phyloP scores from a whole-genome alignment of 2,329 filamentous ascomycete species.

The Fusarium scirpi region DNA sequence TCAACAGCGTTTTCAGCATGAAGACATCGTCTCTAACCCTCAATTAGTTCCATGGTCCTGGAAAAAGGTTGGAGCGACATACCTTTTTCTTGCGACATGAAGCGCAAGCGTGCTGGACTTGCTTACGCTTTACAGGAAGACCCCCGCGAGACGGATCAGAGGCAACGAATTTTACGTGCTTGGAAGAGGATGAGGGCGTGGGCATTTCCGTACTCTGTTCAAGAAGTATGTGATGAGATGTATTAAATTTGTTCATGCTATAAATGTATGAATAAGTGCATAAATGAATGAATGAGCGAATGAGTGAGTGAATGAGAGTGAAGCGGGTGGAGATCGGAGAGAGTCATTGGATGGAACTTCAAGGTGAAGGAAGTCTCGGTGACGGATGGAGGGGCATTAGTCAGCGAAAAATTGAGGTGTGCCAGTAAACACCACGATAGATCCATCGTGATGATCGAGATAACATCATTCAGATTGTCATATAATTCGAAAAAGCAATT shows the following conservation, averaged over 20 bases:
- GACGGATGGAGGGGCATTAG: slow-evolving; percentile 24
- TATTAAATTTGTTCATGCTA: slow-evolving; percentile 2
- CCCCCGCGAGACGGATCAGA: slow-evolving; percentile 63
- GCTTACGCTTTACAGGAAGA: slow-evolving; percentile 69
- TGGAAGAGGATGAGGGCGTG: slow-evolving; percentile 32
- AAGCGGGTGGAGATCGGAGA: background rate
- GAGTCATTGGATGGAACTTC: slow-evolving; percentile 18
- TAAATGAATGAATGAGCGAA: background rate
- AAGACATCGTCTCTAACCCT: slow-evolving; percentile 57
- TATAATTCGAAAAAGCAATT: too few relatives aligned
- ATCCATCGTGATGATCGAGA: background rate
- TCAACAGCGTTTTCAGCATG: slow-evolving; percentile 55
- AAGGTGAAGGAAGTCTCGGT: slow-evolving; percentile 36
- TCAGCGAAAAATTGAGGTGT: slow-evolving; percentile 12
- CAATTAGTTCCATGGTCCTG: background rate
- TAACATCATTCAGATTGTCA: background rate
- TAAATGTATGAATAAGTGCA: slow-evolving; percentile 19
- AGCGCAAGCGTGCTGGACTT: slow-evolving; percentile 69
- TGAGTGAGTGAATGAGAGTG: slow-evolving; percentile 3
- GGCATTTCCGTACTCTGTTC: slow-evolving; percentile 27
- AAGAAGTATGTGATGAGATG: background rate
- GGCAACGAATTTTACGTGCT: slow-evolving; percentile 67
- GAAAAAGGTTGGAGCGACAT: background rate
- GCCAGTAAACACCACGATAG: background rate
- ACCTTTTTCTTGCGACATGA: slow-evolving; percentile 68